Evolutionary conservation across 306 rosid species (phyloP).

Genomic region (Phaseolus lunatus): DNA sequence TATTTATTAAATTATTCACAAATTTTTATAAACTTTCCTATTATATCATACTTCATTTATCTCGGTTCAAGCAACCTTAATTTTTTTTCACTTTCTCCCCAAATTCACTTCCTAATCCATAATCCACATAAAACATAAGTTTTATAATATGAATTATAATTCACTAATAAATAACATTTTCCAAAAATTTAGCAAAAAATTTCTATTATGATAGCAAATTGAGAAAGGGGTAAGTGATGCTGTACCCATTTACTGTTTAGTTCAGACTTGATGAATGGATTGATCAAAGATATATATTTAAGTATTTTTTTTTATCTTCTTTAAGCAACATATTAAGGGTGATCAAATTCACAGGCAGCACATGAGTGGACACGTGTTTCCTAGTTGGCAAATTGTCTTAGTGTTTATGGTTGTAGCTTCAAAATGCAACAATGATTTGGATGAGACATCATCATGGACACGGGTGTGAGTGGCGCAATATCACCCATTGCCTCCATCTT

Average conservation of each 20-base stretch:
- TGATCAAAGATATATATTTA: background rate
- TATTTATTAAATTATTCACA: too few species aligned
- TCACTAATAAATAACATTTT: background rate
- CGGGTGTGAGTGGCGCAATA: background rate
- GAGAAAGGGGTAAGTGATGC: too few species aligned
- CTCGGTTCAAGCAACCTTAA: too few species aligned
- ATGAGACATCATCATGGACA: slow-evolving; percentile 18
- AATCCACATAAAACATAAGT: too few species aligned
- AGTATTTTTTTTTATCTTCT: background rate
- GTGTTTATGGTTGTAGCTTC: background rate
- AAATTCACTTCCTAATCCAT: too few species aligned
- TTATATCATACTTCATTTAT: too few species aligned
- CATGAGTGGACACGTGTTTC: slow-evolving; percentile 33
- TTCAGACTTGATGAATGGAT: background rate
- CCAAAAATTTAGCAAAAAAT: background rate
- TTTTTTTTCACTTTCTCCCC: too few species aligned
- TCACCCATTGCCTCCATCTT: background rate
- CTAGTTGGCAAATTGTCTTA: background rate
- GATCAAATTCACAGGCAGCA: background rate
- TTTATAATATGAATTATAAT: too few species aligned
- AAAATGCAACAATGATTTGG: background rate
- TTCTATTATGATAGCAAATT: background rate
- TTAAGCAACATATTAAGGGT: background rate
- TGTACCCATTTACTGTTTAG: too few species aligned
- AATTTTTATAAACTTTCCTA: too few species aligned